Percentiles rank a stretch among this genome's conserved stretches.
Evolutionary conservation across 768 basidiomycete genomes (phyloP).

Genomic region (Boletales sp.): DNA sequence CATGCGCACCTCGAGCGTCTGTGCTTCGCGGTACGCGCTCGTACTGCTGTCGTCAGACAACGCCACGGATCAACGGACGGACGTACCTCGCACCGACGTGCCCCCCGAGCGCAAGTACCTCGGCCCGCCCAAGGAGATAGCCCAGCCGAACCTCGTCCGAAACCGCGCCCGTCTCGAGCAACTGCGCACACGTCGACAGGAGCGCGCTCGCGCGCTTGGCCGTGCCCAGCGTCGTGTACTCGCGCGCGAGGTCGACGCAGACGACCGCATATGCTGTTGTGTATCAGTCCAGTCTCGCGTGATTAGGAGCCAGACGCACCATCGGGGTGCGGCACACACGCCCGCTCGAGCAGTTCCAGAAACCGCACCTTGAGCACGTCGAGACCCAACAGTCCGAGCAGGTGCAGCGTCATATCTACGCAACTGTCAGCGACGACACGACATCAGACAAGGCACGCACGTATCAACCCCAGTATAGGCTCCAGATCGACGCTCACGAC

Average conservation of each 20-base stretch:
- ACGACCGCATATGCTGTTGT: conserved; percentile 53
- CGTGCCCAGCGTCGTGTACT: conserved; percentile 79
- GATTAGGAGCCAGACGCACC: neutral
- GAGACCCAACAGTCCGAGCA: conserved; percentile 70
- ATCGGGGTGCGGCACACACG: conserved; percentile 50
- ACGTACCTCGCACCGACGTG: conserved; percentile 58
- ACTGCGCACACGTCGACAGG: conserved; percentile 52
- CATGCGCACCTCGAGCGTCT: conserved; percentile 41
- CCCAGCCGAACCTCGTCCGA: conserved; percentile 51
- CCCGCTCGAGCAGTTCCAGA: conserved; percentile 57
- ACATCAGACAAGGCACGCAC: conserved; percentile 36
- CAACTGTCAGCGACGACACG: neutral
- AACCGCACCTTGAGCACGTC: conserved; percentile 62
- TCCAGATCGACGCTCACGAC: conserved; percentile 16
- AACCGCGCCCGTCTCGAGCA: conserved; percentile 40
- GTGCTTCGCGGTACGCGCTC: conserved; percentile 59
- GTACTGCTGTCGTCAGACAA: conserved; percentile 30
- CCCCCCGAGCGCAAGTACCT: conserved; percentile 58
- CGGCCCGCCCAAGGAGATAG: conserved; percentile 64
- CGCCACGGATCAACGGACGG: no score
- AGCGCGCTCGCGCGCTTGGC: conserved; percentile 59
- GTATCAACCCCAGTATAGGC: conserved; percentile 45
- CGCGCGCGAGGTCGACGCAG: conserved; percentile 72
- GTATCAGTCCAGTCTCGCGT: no score
- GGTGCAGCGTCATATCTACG: conserved; percentile 51